Evolutionary conservation across 2,329 filamentous ascomycete genomes (phyloP), one percentile per base, ranked within the genome.

Genomic region (Aspergillus hiratsukae): DNA sequence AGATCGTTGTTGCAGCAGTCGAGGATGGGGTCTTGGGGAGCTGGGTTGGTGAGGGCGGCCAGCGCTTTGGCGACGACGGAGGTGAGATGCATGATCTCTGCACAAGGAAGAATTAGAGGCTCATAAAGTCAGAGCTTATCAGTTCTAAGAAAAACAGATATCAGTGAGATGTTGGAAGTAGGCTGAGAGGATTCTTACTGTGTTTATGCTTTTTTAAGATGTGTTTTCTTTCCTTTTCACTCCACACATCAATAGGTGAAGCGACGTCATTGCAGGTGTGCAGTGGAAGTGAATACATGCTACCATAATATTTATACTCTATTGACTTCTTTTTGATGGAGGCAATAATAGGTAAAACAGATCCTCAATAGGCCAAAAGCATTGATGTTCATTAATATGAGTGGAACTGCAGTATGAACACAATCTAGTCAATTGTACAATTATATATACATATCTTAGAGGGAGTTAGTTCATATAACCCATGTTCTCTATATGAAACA

Each of bases 11-110:
- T 60, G 51, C 66, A 59, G 57, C 74, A 76, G 62, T 73, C 64
- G 17, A 65, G 61, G 49, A 76, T 74, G 2, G 72, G 69, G 54
- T 76, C 75, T 35, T 71, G 55, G 45, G 62, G 53, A 49, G 58
- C 54, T 27, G 69, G 72, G 40, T 62, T 56, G 40, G 63, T 58
- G 59, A 73, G 66, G 52, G 64, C 59, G 49, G 62, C 62, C 51
- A 75, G 58, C 31, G 69, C 60, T 50, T 59, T 51, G 55, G 61
- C 49, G 31, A 69, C 53, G 27, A 68, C 54, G 23, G 56, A 40
- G 27, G 59, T 53, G 57, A 75, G 64, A 53, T 43, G 52, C 59
- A 59, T 61, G 28, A 48, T 62, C 27, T 49, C 48, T 19, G 29
- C 19, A 8, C 3, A 23, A 35, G 21, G 11, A 3, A 23, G 5